These are phyloP conservation scores for Talaromyces stipitatus DNA, from an alignment of 495 filamentous ascomycete genomes.

Conservation along the genomic window DNA sequence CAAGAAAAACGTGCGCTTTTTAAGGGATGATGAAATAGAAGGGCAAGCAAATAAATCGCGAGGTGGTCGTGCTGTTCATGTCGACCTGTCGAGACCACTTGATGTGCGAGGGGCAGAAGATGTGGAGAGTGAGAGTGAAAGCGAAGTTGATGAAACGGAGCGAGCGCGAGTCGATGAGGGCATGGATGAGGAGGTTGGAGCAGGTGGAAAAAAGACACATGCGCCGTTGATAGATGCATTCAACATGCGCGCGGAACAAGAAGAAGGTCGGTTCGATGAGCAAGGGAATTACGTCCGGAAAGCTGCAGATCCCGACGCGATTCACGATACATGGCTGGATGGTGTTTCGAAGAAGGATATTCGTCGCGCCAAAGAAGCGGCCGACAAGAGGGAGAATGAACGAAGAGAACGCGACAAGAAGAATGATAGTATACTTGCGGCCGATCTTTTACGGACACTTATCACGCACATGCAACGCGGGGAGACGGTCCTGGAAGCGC, in stretches of 20 bases:
- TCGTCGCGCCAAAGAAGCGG: conserved; percentile 75
- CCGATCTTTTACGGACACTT: conserved; percentile 63
- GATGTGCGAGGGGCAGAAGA: conserved; percentile 38
- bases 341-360: conserved; percentile 92
- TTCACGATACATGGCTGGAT: conserved; percentile 88
- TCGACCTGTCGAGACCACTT: conserved; percentile 42
- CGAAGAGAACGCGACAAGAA: conserved; percentile 55
- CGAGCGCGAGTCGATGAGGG: conserved; percentile 60
- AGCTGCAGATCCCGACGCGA: conserved; percentile 78
- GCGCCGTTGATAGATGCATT: conserved; percentile 96
- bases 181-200: conserved; percentile 80
- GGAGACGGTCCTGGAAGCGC: conserved; percentile 83
- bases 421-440: conserved; percentile 67
- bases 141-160: conserved; percentile 66
- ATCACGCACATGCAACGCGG: conserved; percentile 69
- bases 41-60: conserved; percentile 74
- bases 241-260: conserved; percentile 84
- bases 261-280: conserved; percentile 88
- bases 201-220: conserved; percentile 83
- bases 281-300: conserved; percentile 88
- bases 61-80: conserved; percentile 59
- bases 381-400: conserved; percentile 78
- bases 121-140: conserved; percentile 47
- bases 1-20: conserved; percentile 71
- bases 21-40: conserved; percentile 70